A percentile compares a stretch with the other conserved stretches of the same genome.
Conservation (phyloP, 2,329 filamentous ascomycete genomes). For the Raffaelea arxii region DNA sequence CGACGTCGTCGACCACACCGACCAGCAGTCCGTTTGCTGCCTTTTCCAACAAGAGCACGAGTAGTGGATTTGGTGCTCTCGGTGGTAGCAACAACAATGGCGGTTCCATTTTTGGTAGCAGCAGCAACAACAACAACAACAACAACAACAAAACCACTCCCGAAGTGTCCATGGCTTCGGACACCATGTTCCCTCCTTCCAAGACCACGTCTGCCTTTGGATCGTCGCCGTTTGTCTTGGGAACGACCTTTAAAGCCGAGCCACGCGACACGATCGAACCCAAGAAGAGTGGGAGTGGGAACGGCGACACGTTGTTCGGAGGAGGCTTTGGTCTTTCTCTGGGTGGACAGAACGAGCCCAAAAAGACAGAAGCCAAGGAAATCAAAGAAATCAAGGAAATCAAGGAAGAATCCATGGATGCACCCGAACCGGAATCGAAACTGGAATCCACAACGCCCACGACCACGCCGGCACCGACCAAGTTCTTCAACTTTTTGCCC, state of each 20-base stretch:
- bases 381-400: slow-evolving; percentile 6
- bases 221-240: slow-evolving; percentile 54
- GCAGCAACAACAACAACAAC: slow-evolving; percentile 19
- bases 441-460: slow-evolving; percentile 16
- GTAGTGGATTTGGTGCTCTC: slow-evolving; percentile 43
- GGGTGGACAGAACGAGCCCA: slow-evolving; percentile 30
- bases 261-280: slow-evolving; percentile 47
- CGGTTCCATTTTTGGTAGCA: slow-evolving; percentile 26
- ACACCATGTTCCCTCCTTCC: slow-evolving; percentile 29
- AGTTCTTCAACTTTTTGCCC: slow-evolving; percentile 13
- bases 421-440: slow-evolving; percentile 19
- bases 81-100: slow-evolving; percentile 20
- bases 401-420: slow-evolving; percentile 46
- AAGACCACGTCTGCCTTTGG: slow-evolving; percentile 30
- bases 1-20: slow-evolving; percentile 13
- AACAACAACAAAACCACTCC: too few relatives aligned
- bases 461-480: slow-evolving; percentile 14
- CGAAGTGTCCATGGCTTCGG: too few relatives aligned
- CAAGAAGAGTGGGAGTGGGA: slow-evolving; percentile 28
- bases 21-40: slow-evolving; percentile 13
- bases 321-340: slow-evolving; percentile 50
- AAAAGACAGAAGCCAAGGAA: slow-evolving; percentile 13
- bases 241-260: slow-evolving; percentile 58
- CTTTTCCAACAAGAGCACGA: slow-evolving; percentile 7
- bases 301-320: slow-evolving; percentile 48